Evolutionary conservation across 75 land plant genomes (phyloP), one percentile per base, ranked within the genome.

Genomic region (Adiantum capillusveneris): DNA sequence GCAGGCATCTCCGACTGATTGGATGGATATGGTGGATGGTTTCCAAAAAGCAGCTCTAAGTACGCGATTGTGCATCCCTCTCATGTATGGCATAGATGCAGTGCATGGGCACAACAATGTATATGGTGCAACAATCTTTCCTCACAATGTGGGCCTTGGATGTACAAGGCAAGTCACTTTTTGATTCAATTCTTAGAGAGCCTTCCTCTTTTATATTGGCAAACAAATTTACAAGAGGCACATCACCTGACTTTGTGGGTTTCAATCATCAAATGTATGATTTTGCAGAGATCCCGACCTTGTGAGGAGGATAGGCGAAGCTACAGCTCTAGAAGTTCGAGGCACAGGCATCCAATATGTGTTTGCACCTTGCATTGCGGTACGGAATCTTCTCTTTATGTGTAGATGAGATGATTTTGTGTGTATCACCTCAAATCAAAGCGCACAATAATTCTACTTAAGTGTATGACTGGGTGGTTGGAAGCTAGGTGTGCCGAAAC

Each of bases 291-390:
- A 76, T 42, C 79, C 65, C 6, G 76, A 65, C 20, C 65, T 76
- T 3, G 76, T 57, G 27, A 64, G 56, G 60, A 54, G 57, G 28
- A 72, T 76, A 26, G 79, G 79, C 6, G 76, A 45, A 7, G 79
- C 79, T 1, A 72, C 75, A 12, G 79, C 79, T 24, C 65, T 72
- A 11, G 79, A 76, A 62, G 76, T 76, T 45, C 61, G n/a, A 73
- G 83, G 76, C 16, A 81, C 84, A 0, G 84, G 84, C 19, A 77
- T 81, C 65, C 80, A 76, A 28, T 81, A 81, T 66, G 62, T 51
- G 26, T 81, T 81, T 67, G 84, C 84, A 55, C 84, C 84, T 16
- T 81, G 84, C 60, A 64, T 81, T 70, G 84, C 84, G 36, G 84
- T 82, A 67, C 65, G 59, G 12, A 6, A 46, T 18, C 14, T 3